phyloP scores from a whole-genome alignment of 2,329 filamentous ascomycete species.

The Microsporum ferrugineum region DNA sequence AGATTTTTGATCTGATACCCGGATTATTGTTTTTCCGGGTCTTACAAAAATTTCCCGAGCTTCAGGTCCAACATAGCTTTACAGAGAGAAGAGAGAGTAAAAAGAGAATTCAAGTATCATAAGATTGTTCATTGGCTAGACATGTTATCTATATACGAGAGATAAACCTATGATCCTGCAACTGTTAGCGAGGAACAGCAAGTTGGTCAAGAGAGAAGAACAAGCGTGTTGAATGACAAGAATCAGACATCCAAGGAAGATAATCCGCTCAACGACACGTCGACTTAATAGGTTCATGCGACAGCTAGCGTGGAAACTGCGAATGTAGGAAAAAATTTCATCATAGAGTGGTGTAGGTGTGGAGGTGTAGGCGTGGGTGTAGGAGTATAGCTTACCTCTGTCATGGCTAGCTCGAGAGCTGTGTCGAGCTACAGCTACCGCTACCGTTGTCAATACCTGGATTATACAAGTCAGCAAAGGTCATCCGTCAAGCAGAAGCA shows the following conservation, averaged over 20 bases:
- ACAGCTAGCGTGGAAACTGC: slow-evolving; percentile 51
- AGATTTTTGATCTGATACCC: neutral
- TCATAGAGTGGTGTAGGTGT: slow-evolving; percentile 28
- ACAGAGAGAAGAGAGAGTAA: neutral
- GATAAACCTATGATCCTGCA: neutral
- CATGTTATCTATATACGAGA: neutral
- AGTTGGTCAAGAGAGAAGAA: neutral
- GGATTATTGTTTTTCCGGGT: neutral
- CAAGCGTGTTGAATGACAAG: neutral
- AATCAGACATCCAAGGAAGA: slow-evolving; percentile 45
- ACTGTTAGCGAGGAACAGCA: neutral
- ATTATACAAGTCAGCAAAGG: neutral
- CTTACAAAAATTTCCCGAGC: neutral
- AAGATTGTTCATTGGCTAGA: neutral
- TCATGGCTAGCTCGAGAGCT: too few relatives aligned
- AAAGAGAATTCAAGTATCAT: neutral
- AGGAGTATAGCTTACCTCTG: slow-evolving; percentile 12
- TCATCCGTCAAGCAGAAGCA: neutral
- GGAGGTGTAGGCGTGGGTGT: slow-evolving; percentile 10
- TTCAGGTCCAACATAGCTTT: too few relatives aligned
- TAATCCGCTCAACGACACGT: slow-evolving; percentile 37
- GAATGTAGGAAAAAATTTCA: slow-evolving; percentile 48
- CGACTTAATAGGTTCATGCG: slow-evolving; percentile 39
- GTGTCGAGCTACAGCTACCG: too few relatives aligned
- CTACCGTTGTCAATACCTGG: too few relatives aligned